These are phyloP conservation scores for Dendrobium catenatum DNA, from an alignment of 106 monocot genomes.

Conservation along the genomic window DNA sequence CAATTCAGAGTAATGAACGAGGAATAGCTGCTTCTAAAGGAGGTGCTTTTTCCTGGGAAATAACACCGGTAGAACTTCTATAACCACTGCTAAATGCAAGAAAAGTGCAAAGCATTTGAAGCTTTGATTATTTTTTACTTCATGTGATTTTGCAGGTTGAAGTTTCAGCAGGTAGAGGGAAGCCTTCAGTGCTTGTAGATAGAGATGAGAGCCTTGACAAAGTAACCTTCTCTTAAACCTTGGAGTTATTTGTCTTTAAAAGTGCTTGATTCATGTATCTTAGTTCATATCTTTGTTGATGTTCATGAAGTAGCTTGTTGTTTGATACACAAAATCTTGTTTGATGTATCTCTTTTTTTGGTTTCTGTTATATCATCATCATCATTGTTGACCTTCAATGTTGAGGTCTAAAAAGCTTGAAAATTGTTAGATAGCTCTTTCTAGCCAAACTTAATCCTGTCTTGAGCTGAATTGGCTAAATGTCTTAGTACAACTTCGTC, in stretches of 20 bases:
- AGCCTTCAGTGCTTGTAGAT: conserved; percentile 56
- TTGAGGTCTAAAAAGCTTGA: no score
- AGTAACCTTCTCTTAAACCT: conserved; percentile 23
- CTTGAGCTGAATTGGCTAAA: no score
- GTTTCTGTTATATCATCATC: neutral
- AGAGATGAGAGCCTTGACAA: conserved; percentile 82
- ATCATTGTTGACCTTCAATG: neutral
- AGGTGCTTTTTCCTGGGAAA: conserved; percentile 90
- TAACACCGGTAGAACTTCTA: conserved; percentile 53
- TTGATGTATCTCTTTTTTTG: neutral
- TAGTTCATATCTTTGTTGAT: neutral
- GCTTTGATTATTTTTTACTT: neutral
- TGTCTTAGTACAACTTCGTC: neutral
- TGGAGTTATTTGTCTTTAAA: neutral
- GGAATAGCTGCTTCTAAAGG: conserved; percentile 74
- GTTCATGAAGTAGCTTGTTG: neutral
- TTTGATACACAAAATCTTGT: neutral
- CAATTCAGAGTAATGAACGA: conserved; percentile 88
- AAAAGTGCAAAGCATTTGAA: neutral
- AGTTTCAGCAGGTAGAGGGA: conserved; percentile 80
- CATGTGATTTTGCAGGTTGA: conserved; percentile 52
- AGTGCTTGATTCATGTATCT: neutral
- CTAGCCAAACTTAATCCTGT: no score
- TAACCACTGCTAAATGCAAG: neutral
- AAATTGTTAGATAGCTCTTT: no score